phyloP scores from a whole-genome alignment of 1,139 yeast species.

The Hansenula anomala region DNA sequence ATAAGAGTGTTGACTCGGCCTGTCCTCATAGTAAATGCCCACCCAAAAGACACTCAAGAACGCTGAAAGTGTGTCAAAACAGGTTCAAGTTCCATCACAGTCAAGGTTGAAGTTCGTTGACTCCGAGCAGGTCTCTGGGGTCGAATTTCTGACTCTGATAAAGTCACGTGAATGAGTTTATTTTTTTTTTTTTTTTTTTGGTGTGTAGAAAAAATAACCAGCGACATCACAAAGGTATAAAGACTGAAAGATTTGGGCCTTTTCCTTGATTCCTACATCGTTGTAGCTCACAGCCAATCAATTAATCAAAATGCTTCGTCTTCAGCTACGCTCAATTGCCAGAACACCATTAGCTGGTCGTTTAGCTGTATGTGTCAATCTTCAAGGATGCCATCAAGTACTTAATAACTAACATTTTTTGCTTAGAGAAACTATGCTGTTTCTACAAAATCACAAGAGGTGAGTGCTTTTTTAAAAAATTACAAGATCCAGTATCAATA shows the following conservation, averaged over 20 bases:
- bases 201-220: no score
- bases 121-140: no score
- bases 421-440: slow-evolving; percentile 15
- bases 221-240: no score
- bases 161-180: neutral
- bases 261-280: no score
- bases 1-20: neutral
- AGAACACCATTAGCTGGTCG: slow-evolving; percentile 1
- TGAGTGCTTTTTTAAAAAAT: neutral
- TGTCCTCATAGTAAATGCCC: slow-evolving; percentile 9
- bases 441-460: slow-evolving; percentile 16
- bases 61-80: slow-evolving; percentile 7
- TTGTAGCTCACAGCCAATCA: no score
- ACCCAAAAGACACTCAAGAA: neutral
- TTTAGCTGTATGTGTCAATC: slow-evolving; percentile 2
- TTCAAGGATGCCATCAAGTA: neutral
- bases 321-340: slow-evolving; percentile 4
- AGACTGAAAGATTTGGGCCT: no score
- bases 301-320: slow-evolving; percentile 9
- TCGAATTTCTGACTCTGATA: neutral
- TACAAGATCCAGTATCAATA: no score
- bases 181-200: neutral
- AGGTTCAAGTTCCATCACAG: slow-evolving; percentile 1
- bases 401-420: neutral
- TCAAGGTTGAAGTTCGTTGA: no score